Conservation (phyloP, 108 stramenopile genomes). For the Conticribra weissflogii region DNA sequence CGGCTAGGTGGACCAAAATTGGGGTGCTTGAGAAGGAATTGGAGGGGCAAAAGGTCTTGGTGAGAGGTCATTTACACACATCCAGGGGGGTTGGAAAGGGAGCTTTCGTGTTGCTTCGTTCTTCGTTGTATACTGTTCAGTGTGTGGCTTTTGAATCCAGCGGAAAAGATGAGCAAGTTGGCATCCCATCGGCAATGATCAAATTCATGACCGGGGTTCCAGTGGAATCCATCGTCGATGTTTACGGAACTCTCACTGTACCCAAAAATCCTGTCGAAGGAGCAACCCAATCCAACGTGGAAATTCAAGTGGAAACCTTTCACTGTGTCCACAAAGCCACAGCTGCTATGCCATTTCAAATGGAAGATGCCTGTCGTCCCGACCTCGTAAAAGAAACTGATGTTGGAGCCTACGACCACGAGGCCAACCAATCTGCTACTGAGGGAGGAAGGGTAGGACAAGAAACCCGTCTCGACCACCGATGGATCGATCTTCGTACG, state of each 20-base stretch:
- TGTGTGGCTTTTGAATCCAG: conserved; percentile 85
- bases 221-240: conserved; percentile 94
- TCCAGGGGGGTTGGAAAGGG: conserved; percentile 92
- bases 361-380: conserved; percentile 97
- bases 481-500: conserved; percentile 98
- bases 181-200: conserved; percentile 88
- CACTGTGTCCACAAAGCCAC: conserved; percentile 90
- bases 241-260: conserved; percentile 79
- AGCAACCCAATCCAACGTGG: conserved; percentile 93
- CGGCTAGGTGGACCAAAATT: conserved; percentile 80
- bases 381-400: conserved; percentile 81
- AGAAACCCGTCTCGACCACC: conserved; percentile 93
- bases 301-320: conserved; percentile 87
- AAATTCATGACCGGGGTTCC: conserved; percentile 92
- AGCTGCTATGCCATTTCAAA: conserved; percentile 90
- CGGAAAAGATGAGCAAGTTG: conserved; percentile 31
- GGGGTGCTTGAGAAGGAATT: conserved; percentile 71
- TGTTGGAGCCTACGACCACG: conserved; percentile 84
- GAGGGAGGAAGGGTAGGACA: conserved; percentile 84
- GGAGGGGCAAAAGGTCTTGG: conserved; percentile 79
- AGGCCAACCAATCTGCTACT: conserved; percentile 67
- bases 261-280: conserved; percentile 86
- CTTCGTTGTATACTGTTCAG: conserved; percentile 92
- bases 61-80: conserved; percentile 90
- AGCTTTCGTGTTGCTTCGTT: conserved; percentile 94